phyloP scores from a whole-genome alignment of 192 early-diverging fungal genomes.

The Backusella parvicylindrica region DNA sequence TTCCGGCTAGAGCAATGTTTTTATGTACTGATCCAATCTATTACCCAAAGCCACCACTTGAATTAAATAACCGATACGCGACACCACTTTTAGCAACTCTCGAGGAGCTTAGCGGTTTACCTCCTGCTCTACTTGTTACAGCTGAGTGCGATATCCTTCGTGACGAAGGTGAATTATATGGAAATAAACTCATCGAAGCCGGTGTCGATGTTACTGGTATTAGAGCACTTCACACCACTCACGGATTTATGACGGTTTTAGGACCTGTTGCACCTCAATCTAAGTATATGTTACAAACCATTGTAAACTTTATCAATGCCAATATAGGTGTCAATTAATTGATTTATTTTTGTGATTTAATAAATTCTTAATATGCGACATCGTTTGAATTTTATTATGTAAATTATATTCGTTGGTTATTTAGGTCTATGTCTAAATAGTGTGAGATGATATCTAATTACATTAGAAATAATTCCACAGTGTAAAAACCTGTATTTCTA shows the following conservation, averaged over 20 bases:
- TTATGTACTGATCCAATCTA: no score
- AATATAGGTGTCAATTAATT: no score
- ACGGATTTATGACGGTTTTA: background rate
- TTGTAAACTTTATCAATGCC: background rate
- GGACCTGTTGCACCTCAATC: background rate
- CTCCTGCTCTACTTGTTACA: conserved; percentile 8
- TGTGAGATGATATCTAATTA: no score
- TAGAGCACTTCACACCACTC: background rate
- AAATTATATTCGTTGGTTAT: no score
- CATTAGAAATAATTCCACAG: no score
- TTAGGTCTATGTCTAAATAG: no score
- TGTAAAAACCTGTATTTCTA: no score
- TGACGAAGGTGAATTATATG: conserved; percentile 22
- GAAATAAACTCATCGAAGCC: background rate
- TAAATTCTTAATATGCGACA: no score
- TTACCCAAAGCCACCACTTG: background rate
- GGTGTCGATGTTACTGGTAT: conserved; percentile 25
- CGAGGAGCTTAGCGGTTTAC: conserved; percentile 8
- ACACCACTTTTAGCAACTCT: background rate
- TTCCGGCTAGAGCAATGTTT: no score
- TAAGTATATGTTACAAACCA: background rate
- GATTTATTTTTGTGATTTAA: no score
- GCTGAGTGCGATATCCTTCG: conserved; percentile 17
- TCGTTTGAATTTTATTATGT: no score
- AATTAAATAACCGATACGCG: background rate